Percentiles rank a stretch among this genome's conserved stretches.
Conservation (phyloP, 495 filamentous ascomycete genomes). For the Alectoria sarmentosa region DNA sequence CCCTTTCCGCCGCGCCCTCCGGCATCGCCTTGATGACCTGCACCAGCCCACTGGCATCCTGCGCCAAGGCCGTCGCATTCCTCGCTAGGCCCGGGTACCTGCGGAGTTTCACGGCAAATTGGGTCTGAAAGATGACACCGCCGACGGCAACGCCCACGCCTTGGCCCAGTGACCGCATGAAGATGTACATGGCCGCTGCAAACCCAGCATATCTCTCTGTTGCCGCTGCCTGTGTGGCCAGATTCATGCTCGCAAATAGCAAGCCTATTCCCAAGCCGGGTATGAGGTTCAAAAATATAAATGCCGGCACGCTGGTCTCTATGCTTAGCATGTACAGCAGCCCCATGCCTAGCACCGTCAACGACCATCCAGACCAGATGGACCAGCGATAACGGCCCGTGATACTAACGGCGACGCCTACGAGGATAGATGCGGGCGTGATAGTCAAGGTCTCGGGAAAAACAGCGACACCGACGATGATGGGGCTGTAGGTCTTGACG, state of each 20-base stretch:
- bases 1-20: constrained; percentile 22
- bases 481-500: constrained; percentile 42
- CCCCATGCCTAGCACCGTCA: constrained; percentile 42
- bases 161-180: constrained; percentile 50
- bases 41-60: constrained; percentile 34
- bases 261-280: constrained; percentile 44
- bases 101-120: constrained; percentile 26
- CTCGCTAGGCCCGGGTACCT: constrained; percentile 28
- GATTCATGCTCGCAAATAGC: constrained; percentile 41
- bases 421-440: constrained; percentile 31
- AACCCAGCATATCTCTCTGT: constrained; percentile 38
- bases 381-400: constrained; percentile 45
- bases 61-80: constrained; percentile 29
- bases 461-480: constrained; percentile 36
- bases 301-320: constrained; percentile 36
- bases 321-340: constrained; percentile 40
- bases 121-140: constrained; percentile 37
- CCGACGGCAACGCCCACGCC: constrained; percentile 50
- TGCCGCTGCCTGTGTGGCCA: constrained; percentile 44
- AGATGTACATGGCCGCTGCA: constrained; percentile 48
- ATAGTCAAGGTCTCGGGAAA: constrained; percentile 47
- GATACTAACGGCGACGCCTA: constrained; percentile 37
- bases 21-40: constrained; percentile 33
- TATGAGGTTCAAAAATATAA: constrained; percentile 44
- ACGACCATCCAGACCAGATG: constrained; percentile 46